Evolutionary conservation across 2,329 filamentous ascomycete genomes (phyloP).

Genomic region (Ambrosiella beaveri): DNA sequence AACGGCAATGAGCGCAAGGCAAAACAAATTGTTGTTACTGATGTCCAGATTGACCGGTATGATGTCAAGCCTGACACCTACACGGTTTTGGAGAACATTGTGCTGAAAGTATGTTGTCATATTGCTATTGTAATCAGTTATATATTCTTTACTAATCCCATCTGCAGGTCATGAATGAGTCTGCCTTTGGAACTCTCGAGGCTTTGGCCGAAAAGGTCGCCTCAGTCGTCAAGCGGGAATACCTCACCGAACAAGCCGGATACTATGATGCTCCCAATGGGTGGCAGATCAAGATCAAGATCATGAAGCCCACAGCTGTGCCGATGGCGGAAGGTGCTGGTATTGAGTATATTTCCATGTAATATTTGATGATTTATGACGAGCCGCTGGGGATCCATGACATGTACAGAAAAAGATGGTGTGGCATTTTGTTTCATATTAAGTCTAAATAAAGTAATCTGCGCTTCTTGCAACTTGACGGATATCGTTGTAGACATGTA

Average conservation of each 20-base stretch:
- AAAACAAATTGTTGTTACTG: slow-evolving; percentile 49
- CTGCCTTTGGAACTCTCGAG: slow-evolving; percentile 46
- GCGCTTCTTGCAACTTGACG: too few relatives aligned
- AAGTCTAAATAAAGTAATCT: too few relatives aligned
- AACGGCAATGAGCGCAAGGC: slow-evolving; percentile 51
- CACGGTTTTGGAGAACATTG: slow-evolving; percentile 35
- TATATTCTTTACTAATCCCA: background rate
- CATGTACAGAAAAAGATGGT: background rate
- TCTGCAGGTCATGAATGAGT: slow-evolving; percentile 33
- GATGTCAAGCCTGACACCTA: slow-evolving; percentile 32
- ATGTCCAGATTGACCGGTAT: slow-evolving; percentile 42
- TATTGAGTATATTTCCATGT: slow-evolving; percentile 30
- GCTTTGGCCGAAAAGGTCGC: slow-evolving; percentile 36
- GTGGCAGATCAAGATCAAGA: slow-evolving; percentile 39
- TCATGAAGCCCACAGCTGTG: slow-evolving; percentile 60
- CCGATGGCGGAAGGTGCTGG: slow-evolving; percentile 53
- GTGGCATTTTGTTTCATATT: background rate
- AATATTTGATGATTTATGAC: background rate
- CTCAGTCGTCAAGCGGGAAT: slow-evolving; percentile 27
- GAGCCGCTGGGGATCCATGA: background rate
- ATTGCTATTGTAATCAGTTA: background rate
- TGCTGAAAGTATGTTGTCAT: slow-evolving; percentile 30
- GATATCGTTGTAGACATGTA: too few relatives aligned
- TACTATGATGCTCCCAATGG: slow-evolving; percentile 16
- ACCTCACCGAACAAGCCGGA: slow-evolving; percentile 16